Evolutionary conservation across 2,329 filamentous ascomycete genomes (phyloP).

Genomic region (Lomentospora prolificans): DNA sequence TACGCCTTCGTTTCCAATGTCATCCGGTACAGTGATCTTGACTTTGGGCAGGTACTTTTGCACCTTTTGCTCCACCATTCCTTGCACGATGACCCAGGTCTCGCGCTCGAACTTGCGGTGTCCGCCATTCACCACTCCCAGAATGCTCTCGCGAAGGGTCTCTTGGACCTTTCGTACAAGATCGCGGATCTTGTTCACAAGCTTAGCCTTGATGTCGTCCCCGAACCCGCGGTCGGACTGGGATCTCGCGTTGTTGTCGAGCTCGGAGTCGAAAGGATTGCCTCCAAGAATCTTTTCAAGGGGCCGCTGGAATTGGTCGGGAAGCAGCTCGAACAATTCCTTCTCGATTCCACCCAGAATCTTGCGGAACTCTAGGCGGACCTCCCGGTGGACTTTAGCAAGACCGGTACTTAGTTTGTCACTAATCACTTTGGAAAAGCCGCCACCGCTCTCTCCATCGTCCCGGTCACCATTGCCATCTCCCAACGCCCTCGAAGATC

Average conservation of each 20-base stretch:
- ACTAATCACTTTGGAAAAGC: slow-evolving; percentile 35
- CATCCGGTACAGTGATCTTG: slow-evolving; percentile 33
- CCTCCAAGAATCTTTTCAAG: slow-evolving; percentile 36
- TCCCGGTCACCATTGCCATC: slow-evolving; percentile 18
- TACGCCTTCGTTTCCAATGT: slow-evolving; percentile 36
- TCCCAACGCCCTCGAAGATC: slow-evolving; percentile 20
- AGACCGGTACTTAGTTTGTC: slow-evolving; percentile 35
- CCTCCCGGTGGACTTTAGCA: slow-evolving; percentile 32
- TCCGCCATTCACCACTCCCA: slow-evolving; percentile 34
- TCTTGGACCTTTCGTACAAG: slow-evolving; percentile 35
- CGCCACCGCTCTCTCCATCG: slow-evolving; percentile 18
- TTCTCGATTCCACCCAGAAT: slow-evolving; percentile 33
- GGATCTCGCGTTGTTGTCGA: slow-evolving; percentile 24
- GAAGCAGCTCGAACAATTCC: slow-evolving; percentile 33
- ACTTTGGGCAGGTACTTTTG: slow-evolving; percentile 35
- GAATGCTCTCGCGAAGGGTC: slow-evolving; percentile 31
- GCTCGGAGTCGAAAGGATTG: slow-evolving; percentile 34
- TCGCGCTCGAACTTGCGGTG: slow-evolving; percentile 35
- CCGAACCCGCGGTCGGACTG: slow-evolving; percentile 28
- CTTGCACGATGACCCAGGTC: slow-evolving; percentile 36
- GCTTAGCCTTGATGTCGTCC: slow-evolving; percentile 32
- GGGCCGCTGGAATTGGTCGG: slow-evolving; percentile 30
- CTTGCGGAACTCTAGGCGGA: slow-evolving; percentile 35
- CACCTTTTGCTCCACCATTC: slow-evolving; percentile 34
- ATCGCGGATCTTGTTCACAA: slow-evolving; percentile 32